These are phyloP conservation scores for Cyberlindnera mrakii DNA, from an alignment of 805 yeast species.

Conservation along the genomic window DNA sequence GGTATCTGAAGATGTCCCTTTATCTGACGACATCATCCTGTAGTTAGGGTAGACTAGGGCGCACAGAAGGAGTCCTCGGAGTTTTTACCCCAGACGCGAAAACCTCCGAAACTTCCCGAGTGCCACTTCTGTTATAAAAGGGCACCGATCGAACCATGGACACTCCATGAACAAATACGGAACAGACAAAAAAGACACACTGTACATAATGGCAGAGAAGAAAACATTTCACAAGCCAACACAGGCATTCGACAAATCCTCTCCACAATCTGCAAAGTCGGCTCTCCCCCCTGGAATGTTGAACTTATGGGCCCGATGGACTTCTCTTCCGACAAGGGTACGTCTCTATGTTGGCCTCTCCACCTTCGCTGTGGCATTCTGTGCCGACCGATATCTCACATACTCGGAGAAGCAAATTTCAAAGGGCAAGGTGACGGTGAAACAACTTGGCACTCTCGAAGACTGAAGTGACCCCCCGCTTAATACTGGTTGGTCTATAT, in stretches of 20 bases:
- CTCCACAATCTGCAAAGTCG: not conserved
- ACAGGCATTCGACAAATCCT: not conserved
- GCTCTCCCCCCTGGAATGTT: not conserved
- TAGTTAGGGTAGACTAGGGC: too few relatives aligned
- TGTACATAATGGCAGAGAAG: not conserved
- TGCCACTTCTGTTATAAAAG: not conserved
- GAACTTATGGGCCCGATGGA: slow-evolving; percentile 16
- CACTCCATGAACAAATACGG: not conserved
- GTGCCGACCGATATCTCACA: slow-evolving; percentile 19
- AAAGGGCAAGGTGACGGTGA: slow-evolving; percentile 12
- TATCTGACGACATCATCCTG: too few relatives aligned
- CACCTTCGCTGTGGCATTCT: slow-evolving; percentile 23
- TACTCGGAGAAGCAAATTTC: slow-evolving; percentile 11
- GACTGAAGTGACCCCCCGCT: too few relatives aligned
- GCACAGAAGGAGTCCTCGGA: not conserved
- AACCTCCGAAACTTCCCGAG: not conserved
- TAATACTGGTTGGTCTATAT: too few relatives aligned
- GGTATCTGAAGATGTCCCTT: slow-evolving; percentile 3
- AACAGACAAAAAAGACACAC: not conserved
- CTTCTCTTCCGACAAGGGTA: slow-evolving; percentile 17
- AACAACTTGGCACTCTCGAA: slow-evolving; percentile 6
- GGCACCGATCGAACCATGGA: too few relatives aligned
- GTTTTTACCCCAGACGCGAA: not conserved
- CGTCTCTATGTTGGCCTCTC: slow-evolving; percentile 24
- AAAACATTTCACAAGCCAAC: slow-evolving; percentile 17